A percentile compares a stretch with the other conserved stretches of the same genome.
phyloP scores from a whole-genome alignment of 345 rosid genomes.

The Clausena lansium region DNA sequence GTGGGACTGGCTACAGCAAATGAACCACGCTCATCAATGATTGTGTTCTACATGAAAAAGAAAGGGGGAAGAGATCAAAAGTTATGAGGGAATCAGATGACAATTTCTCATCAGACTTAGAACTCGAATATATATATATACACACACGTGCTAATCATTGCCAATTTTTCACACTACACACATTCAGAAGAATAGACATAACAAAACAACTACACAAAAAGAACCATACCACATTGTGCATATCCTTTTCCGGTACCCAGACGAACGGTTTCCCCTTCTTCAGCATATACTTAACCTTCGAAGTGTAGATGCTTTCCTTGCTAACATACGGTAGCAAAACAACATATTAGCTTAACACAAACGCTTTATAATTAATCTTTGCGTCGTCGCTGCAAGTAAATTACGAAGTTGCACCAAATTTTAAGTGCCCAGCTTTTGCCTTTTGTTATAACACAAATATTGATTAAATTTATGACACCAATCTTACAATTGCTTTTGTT shows the following conservation, averaged over 20 bases:
- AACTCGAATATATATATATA: not conserved
- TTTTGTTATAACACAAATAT: not conserved
- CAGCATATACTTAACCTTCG: slow-evolving; percentile 75
- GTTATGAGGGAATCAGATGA: not conserved
- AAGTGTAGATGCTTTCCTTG: slow-evolving; percentile 60
- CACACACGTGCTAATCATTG: not conserved
- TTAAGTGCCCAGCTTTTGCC: not conserved
- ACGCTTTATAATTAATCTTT: not conserved
- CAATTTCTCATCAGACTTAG: not conserved
- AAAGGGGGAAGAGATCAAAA: slow-evolving; percentile 6
- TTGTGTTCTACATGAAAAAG: slow-evolving; percentile 51
- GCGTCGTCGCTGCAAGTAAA: not conserved
- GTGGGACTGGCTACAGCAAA: slow-evolving; percentile 64
- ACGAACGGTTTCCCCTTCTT: slow-evolving; percentile 75
- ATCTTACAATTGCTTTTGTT: not conserved
- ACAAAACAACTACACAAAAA: not conserved
- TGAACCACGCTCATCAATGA: slow-evolving; percentile 83
- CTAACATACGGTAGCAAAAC: slow-evolving; percentile 25
- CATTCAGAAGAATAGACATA: not conserved
- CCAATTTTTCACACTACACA: not conserved
- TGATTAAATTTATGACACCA: not conserved
- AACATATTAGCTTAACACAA: not conserved
- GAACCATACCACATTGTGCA: slow-evolving; percentile 71
- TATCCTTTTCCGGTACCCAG: slow-evolving; percentile 78
- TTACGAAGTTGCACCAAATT: not conserved